Percentiles rank a stretch among this genome's conserved stretches.
These are phyloP conservation scores for Carex pumila DNA, from an alignment of 176 grass and related monocot genomes.

Conservation along the genomic window DNA sequence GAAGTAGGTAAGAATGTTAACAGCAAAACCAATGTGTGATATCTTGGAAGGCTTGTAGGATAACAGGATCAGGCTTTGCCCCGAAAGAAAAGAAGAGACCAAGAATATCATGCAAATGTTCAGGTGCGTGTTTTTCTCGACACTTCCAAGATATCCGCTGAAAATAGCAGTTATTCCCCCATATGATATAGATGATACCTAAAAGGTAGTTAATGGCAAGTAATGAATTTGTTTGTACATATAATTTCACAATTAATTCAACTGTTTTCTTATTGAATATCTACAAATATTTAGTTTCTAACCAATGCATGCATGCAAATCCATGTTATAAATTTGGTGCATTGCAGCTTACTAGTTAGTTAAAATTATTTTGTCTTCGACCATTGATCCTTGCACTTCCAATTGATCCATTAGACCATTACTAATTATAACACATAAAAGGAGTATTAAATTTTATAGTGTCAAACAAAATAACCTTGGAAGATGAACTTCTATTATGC, in stretches of 20 bases:
- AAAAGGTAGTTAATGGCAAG: background rate
- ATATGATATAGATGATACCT: background rate
- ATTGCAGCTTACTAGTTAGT: too few species aligned
- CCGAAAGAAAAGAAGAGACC: background rate
- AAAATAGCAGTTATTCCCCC: background rate
- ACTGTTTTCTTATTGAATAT: background rate
- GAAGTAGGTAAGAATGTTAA: background rate
- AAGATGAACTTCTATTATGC: too few species aligned
- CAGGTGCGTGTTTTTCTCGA: background rate
- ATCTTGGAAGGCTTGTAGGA: background rate
- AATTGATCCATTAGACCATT: too few species aligned
- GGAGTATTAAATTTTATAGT: too few species aligned
- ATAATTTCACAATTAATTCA: background rate
- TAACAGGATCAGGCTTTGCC: background rate
- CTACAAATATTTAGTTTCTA: too few species aligned
- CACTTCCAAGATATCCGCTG: background rate
- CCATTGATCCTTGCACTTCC: too few species aligned
- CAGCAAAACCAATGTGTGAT: background rate
- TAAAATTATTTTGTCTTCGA: too few species aligned
- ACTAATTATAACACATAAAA: too few species aligned
- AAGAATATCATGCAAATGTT: background rate
- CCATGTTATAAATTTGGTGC: too few species aligned
- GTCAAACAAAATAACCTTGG: too few species aligned
- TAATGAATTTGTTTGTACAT: background rate
- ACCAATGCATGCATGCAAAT: too few species aligned